Evolutionary conservation across 805 yeast species (phyloP).

Genomic region (Metschnikowia gelsemii): DNA sequence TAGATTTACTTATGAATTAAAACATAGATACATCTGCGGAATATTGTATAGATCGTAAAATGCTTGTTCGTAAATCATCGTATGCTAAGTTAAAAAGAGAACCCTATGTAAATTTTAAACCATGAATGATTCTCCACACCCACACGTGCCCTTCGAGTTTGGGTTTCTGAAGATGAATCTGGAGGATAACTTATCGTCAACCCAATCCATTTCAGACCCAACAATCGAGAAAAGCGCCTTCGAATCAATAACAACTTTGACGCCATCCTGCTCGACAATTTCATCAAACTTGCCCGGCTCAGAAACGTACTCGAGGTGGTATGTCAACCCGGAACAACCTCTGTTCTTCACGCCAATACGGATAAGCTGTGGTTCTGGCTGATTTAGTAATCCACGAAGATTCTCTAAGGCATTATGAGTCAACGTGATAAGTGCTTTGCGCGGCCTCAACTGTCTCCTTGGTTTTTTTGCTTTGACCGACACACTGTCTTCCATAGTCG

Average conservation of each 20-base stretch:
- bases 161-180: slow-evolving; percentile 94
- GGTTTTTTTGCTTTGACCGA: slow-evolving; percentile 19
- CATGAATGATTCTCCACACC: slow-evolving; percentile 99
- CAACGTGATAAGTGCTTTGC: slow-evolving; percentile 85
- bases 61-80: slow-evolving; percentile 10
- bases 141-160: slow-evolving; percentile 96
- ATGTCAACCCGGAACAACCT: slow-evolving; percentile 95
- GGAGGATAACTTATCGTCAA: slow-evolving; percentile 85
- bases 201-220: slow-evolving; percentile 98
- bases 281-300: slow-evolving; percentile 96
- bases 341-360: slow-evolving; percentile 93
- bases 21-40: neutral
- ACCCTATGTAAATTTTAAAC: slow-evolving; percentile 45
- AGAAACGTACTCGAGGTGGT: slow-evolving; percentile 85
- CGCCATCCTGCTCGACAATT: slow-evolving; percentile 88
- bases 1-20: too few species aligned
- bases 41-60: neutral
- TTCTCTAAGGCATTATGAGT: slow-evolving; percentile 76
- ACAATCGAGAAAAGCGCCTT: slow-evolving; percentile 94
- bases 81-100: slow-evolving; percentile 3
- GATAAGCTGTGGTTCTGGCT: slow-evolving; percentile 85
- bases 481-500: neutral
- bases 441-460: slow-evolving; percentile 73
- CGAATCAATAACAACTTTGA: slow-evolving; percentile 88
- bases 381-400: slow-evolving; percentile 61